Evolutionary conservation across 2,329 filamentous ascomycete species (phyloP), one percentile per base, ranked within the genome.

Genomic region (Leptosphaerulina australis): DNA sequence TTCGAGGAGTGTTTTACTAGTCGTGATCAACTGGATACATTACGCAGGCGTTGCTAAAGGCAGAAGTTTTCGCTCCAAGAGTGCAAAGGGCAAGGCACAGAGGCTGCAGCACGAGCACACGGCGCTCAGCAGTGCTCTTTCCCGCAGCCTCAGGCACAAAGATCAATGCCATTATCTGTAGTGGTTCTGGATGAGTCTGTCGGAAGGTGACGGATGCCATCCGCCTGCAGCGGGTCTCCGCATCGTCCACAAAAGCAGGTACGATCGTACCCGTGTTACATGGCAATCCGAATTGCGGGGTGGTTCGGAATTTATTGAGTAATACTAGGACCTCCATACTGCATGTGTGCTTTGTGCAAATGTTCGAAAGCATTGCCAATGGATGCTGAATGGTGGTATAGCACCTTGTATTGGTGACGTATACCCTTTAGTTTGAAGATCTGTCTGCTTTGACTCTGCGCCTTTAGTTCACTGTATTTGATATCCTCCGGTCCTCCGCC

Each of bases 401-500:
- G n/a, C 14, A 9, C 20, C 6, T 24, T 22, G 30, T n/a, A 30
- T 41, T 34, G n/a, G 10, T 44, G 40, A 30, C n/a, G 28, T 24
- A 17, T 11, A 7, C 17, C 4, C 22, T 39, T 11, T 28, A 21
- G 36, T 28, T 10, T 18, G 17, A 8, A 17, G 15, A 8, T 4
- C 4, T 7, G 15, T 40, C 25, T 40, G 11, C 25, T 29, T 15
- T 10, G 44, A 17, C 25, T 29, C 22, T 10, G 44, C 12, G 15
- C 29, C 18, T 49, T 20, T 49, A 44, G 46, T 33, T 22, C 28
- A 38, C 36, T 26, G 33, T 33, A 44, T 25, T 33, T 33, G 15
- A 20, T 21, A 6, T 7, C 18, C n/a, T 24, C 33, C 33, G 43
- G 21, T 4, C 1, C 34, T 45, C 34, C 26, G 31, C 5, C n/a